Conservation (phyloP, 306 rosid genomes). For the Albizia julibrissin region DNA sequence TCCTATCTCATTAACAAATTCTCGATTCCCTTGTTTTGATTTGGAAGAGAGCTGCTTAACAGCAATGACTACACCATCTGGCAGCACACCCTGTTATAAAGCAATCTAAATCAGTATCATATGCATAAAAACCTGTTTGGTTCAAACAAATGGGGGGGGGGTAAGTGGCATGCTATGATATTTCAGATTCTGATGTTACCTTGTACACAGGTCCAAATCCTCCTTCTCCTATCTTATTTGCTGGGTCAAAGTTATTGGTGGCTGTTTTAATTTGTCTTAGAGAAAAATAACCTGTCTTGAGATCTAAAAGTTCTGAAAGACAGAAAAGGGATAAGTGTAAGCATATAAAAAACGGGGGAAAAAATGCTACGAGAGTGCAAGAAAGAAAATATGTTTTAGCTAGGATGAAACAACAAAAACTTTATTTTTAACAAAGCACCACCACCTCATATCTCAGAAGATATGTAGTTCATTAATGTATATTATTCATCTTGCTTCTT, state of each 20-base stretch:
- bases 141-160: not conserved
- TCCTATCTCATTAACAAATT: conserved; percentile 85
- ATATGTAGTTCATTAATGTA: not conserved
- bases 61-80: conserved; percentile 76
- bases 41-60: conserved; percentile 88
- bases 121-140: not conserved
- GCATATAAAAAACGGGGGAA: not conserved
- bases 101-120: conserved; percentile 15
- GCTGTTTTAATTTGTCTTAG: conserved; percentile 67
- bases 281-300: conserved; percentile 63
- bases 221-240: conserved; percentile 77
- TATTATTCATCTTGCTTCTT: not conserved
- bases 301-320: conserved; percentile 52
- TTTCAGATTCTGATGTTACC: conserved; percentile 42
- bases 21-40: conserved; percentile 92
- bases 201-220: conserved; percentile 80
- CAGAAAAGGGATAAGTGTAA: not conserved
- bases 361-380: not conserved
- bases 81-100: conserved; percentile 54
- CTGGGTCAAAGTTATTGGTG: conserved; percentile 51
- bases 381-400: not conserved
- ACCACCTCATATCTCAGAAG: not conserved
- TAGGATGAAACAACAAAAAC: not conserved
- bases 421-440: not conserved
- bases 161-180: not conserved